Evolutionary conservation across 2,329 filamentous ascomycete genomes (phyloP).

Genomic region (Trichoderma cornu-damae): DNA sequence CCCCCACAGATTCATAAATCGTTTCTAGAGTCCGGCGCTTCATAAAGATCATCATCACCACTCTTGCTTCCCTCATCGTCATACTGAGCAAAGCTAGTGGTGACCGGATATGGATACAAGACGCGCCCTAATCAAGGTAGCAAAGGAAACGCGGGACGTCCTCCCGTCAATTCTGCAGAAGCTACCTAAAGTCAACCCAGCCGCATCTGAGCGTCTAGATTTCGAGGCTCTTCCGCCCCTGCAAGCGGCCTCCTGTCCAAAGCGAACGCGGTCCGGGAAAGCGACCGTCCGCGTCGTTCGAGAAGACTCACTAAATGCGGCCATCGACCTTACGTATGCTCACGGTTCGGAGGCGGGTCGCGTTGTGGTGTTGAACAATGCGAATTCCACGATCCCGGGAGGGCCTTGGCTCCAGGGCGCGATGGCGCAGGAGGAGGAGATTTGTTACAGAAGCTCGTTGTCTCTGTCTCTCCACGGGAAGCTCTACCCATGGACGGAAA

Average conservation of each 20-base stretch:
- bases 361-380: conserved; percentile 63
- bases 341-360: conserved; percentile 28
- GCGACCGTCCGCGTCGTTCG: conserved; percentile 46
- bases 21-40: no score
- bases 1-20: no score
- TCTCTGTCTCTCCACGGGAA: conserved; percentile 41
- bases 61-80: not conserved
- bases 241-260: conserved; percentile 39
- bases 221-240: conserved; percentile 38
- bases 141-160: conserved; percentile 43
- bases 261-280: conserved; percentile 29
- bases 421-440: conserved; percentile 62
- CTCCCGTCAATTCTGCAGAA: conserved; percentile 44
- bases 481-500: conserved; percentile 50
- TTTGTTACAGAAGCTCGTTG: conserved; percentile 60
- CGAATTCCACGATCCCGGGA: conserved; percentile 52
- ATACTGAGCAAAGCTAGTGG: not conserved
- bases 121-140: conserved; percentile 35
- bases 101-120: conserved; percentile 17
- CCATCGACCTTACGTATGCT: conserved; percentile 36
- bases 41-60: not conserved
- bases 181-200: conserved; percentile 37
- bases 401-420: conserved; percentile 60
- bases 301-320: conserved; percentile 54
- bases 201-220: conserved; percentile 36